A percentile compares a stretch with the other conserved stretches of the same genome.
Evolutionary conservation across 331 rosid genomes (phyloP).

Genomic region (Pyrus hybrid): DNA sequence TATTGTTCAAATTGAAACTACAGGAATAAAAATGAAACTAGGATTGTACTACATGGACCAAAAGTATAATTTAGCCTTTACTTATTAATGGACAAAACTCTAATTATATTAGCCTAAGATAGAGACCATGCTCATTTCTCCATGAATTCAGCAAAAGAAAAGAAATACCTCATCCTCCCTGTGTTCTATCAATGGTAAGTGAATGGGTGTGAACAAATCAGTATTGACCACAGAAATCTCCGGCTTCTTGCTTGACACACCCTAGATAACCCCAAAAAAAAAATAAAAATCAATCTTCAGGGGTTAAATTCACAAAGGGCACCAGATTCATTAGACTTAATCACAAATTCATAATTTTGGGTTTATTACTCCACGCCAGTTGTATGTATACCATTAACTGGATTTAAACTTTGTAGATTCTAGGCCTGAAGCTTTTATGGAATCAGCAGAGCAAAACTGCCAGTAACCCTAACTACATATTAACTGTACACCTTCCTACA

Average conservation of each 20-base stretch:
- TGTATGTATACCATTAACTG: neutral
- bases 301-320: neutral
- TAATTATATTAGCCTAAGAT: conserved; percentile 9
- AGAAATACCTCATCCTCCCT: conserved; percentile 48
- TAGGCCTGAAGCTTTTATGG: neutral
- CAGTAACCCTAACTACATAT: neutral
- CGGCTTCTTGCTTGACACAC: conserved; percentile 40
- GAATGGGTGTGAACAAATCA: conserved; percentile 41
- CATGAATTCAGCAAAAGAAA: conserved; percentile 14
- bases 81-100: neutral
- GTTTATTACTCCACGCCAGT: too few relatives aligned
- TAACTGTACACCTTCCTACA: neutral
- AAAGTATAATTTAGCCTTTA: neutral
- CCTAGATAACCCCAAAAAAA: conserved; percentile 53
- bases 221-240: conserved; percentile 35
- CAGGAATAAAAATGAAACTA: neutral
- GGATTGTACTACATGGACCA: neutral
- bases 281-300: conserved; percentile 23
- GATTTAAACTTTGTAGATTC: neutral
- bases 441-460: neutral
- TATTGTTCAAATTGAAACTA: neutral
- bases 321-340: neutral
- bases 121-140: conserved; percentile 8
- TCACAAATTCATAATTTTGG: too few relatives aligned
- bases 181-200: conserved; percentile 54